Evolutionary conservation across 768 basidiomycete genomes (phyloP).

Genomic region (Boletus rex-veris): DNA sequence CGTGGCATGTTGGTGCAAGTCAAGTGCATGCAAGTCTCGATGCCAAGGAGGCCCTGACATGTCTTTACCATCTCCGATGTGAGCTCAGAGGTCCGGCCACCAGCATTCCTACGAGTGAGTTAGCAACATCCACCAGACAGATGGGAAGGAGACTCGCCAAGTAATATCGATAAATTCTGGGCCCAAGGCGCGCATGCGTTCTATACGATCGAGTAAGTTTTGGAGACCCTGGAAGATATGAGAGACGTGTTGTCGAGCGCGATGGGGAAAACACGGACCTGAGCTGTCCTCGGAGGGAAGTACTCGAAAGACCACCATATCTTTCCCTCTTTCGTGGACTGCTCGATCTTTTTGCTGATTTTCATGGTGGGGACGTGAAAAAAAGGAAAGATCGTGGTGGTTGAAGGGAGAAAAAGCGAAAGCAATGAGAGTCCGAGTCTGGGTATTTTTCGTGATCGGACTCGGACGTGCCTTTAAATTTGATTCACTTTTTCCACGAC

Average conservation of each 20-base stretch:
- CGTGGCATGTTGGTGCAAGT: constrained; percentile 99
- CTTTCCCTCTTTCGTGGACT: constrained; percentile 79
- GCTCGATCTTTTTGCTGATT: constrained; percentile 90
- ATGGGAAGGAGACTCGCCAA: constrained; percentile 49
- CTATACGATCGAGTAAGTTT: constrained; percentile 97
- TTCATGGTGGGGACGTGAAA: constrained; percentile 56
- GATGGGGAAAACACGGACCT: constrained; percentile 46
- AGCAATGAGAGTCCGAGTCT: neutral
- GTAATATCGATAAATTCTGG: constrained; percentile 99
- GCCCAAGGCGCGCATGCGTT: constrained; percentile 92
- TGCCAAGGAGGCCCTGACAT: constrained; percentile 87
- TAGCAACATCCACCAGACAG: neutral
- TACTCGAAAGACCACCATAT: constrained; percentile 99
- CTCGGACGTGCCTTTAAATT: neutral
- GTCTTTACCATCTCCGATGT: constrained; percentile 93
- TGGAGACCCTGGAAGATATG: constrained; percentile 45
- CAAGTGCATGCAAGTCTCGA: constrained; percentile 98
- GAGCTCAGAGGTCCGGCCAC: constrained; percentile 90
- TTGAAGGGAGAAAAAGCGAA: constrained; percentile 2
- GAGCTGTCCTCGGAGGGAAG: constrained; percentile 93
- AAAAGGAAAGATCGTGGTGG: constrained; percentile 22
- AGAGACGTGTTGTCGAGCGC: neutral
- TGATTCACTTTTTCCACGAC: neutral
- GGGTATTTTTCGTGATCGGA: constrained; percentile 25
- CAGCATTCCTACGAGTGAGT: constrained; percentile 74